Conservation (phyloP, 306 rosid genomes). For the Castanospermum australe region DNA sequence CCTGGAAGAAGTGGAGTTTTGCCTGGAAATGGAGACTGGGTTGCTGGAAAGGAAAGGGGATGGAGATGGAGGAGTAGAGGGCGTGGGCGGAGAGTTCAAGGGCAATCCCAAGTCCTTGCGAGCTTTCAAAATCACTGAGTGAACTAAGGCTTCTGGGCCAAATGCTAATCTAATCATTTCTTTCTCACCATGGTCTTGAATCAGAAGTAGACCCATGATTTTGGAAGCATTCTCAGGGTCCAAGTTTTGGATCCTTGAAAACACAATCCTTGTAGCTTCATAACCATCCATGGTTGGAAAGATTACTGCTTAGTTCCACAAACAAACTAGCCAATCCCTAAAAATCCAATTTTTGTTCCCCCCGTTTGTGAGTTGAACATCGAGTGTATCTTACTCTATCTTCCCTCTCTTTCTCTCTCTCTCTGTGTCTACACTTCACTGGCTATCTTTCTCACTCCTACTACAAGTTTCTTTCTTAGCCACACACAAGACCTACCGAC, state of each 20-base stretch:
- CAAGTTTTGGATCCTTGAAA: slow-evolving; percentile 81
- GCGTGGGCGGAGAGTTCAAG: slow-evolving; percentile 67
- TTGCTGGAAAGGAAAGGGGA: slow-evolving; percentile 56
- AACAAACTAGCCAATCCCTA: slow-evolving; percentile 19
- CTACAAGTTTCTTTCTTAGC: slow-evolving; percentile 77
- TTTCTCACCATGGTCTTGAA: slow-evolving; percentile 97
- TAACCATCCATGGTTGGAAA: slow-evolving; percentile 77
- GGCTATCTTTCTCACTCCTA: slow-evolving; percentile 24
- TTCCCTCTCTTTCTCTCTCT: not conserved
- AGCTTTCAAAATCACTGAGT: slow-evolving; percentile 76
- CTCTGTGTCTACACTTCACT: not conserved
- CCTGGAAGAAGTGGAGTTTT: slow-evolving; percentile 57
- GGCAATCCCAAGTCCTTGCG: slow-evolving; percentile 72
- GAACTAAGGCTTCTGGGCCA: slow-evolving; percentile 86
- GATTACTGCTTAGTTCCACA: slow-evolving; percentile 37
- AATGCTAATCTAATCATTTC: slow-evolving; percentile 96
- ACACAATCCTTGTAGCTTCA: slow-evolving; percentile 88
- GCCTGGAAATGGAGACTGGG: slow-evolving; percentile 21
- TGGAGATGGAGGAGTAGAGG: slow-evolving; percentile 70
- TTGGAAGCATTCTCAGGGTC: slow-evolving; percentile 99
- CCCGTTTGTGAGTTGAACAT: no score
- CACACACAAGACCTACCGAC: slow-evolving; percentile 71
- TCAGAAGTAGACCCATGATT: slow-evolving; percentile 89
- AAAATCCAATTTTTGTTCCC: slow-evolving; percentile 20
- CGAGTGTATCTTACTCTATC: not conserved